Base-by-base conservation (phyloP, 2,329 filamentous ascomycete genomes). In the Sclerotinia trifoliorum region DNA sequence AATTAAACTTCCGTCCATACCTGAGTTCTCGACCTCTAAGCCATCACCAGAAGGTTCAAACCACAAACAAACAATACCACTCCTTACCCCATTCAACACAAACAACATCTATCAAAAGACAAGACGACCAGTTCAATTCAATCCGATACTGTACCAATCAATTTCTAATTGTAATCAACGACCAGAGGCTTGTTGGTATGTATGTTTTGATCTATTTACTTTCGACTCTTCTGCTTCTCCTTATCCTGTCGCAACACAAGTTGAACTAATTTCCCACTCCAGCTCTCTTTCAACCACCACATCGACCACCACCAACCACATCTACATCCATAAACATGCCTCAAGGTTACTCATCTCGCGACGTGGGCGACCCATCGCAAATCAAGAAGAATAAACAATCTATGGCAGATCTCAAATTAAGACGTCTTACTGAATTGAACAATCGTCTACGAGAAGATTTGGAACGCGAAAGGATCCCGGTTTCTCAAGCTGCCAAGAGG, bases 331-430 rank as follows among this genome's bases (percentile, higher is more conserved):
- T 69, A 73, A 73, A 69, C 52, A 84, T 79, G 72, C 88, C 89
- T 86, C 85, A 87, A 80, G 83, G 86, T 73, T 90, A 89, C 81
- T 88, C 86, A 69, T 88, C 87, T 61, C 85, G 87, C 75, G 87
- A 90, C 78, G 85, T 87, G 71, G 86, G 86, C 80, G 87, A 90
- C 78, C 86, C 86, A 79, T 86, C 85, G 76, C 86, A 89, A 79
- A 86, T 88, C 76, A 88, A 87, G 86, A 96, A 94, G 84, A 98
- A 96, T 84, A 97, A 97, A 85, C 95, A 98, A 83, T 97, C 93
- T 79, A 98, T 99, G 92, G 94, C 94, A 75, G 95, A 99, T 80
- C 87, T 99, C 73, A 99, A 99, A 86, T 88, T 98, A 77, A 90
- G 95, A 77, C 91, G 95, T 73, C 85, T 99, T 81, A 98, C 94